phyloP scores from a whole-genome alignment of 805 yeast species.

The Saccharomycopsis fibuligera region DNA sequence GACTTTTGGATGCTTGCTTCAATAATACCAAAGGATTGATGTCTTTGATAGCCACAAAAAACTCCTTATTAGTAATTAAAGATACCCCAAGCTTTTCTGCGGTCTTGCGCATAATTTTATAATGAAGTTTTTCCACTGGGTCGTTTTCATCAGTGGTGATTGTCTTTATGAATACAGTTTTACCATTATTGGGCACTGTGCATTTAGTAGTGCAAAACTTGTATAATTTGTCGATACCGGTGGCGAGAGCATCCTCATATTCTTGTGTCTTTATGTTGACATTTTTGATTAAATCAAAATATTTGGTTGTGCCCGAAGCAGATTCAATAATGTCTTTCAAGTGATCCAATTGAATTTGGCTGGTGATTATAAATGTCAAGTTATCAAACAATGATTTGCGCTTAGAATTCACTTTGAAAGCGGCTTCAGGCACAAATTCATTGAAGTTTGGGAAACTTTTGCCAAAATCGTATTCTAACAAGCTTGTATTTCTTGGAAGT shows the following conservation, averaged over 20 bases:
- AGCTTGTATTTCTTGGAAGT: not conserved
- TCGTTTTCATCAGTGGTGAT: conserved; percentile 1
- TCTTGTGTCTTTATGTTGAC: not conserved
- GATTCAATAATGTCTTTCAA: conserved; percentile 6
- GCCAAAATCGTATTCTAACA: conserved; percentile 6
- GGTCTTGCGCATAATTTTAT: conserved; percentile 1
- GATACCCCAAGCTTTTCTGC: conserved; percentile 1
- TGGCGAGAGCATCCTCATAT: not conserved
- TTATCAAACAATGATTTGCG: conserved; percentile 2
- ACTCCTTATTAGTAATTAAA: conserved; percentile 10
- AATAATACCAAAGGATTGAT: not conserved
- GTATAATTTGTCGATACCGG: not conserved
- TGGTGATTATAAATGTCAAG: conserved; percentile 4
- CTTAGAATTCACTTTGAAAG: not conserved
- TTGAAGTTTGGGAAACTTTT: conserved; percentile 5
- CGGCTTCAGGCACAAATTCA: conserved; percentile 7
- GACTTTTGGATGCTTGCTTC: not conserved
- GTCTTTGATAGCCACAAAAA: conserved; percentile 5
- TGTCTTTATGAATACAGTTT: conserved; percentile 2
- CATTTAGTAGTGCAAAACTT: not conserved
- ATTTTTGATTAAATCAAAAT: conserved; percentile 5
- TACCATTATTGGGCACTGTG: not conserved
- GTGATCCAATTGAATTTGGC: conserved; percentile 1
- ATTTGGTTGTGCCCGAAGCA: conserved; percentile 5
- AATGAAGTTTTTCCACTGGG: not conserved